Evolutionary conservation across 371 early-diverging fungal species (phyloP).

Genomic region (Mortierella sp.): DNA sequence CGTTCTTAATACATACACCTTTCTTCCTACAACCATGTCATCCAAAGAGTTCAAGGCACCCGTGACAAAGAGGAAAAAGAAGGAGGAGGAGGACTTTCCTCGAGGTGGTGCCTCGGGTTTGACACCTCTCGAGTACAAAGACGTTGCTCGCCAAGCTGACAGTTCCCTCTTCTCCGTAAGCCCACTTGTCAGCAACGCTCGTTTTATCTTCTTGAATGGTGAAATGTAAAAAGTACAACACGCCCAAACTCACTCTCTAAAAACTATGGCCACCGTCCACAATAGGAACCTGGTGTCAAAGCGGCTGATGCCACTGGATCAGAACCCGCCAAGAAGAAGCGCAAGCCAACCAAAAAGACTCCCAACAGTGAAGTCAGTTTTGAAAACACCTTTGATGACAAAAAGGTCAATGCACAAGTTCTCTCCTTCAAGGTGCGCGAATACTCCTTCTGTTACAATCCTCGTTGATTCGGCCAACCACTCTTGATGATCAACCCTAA

Average conservation of each 20-base stretch:
- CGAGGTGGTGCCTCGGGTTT: slow-evolving; percentile 84
- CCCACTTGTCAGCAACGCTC: too few species aligned
- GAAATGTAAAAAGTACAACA: too few species aligned
- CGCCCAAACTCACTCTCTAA: too few species aligned
- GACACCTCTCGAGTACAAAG: slow-evolving; percentile 86
- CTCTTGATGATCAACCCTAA: neutral
- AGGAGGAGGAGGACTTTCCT: slow-evolving; percentile 70
- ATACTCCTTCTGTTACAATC: neutral
- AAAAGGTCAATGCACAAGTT: slow-evolving; percentile 60
- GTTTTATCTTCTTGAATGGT: too few species aligned
- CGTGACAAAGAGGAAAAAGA: slow-evolving; percentile 48
- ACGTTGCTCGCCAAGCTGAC: slow-evolving; percentile 79
- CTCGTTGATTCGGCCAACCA: neutral
- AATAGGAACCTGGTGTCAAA: slow-evolving; percentile 36
- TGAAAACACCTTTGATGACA: slow-evolving; percentile 53
- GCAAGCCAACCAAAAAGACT: slow-evolving; percentile 50
- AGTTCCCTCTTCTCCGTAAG: slow-evolving; percentile 54
- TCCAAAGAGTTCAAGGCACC: slow-evolving; percentile 53
- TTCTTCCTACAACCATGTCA: slow-evolving; percentile 20
- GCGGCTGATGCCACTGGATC: slow-evolving; percentile 16
- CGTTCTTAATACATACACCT: neutral
- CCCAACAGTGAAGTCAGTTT: slow-evolving; percentile 44
- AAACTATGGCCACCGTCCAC: too few species aligned
- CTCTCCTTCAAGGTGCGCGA: slow-evolving; percentile 68
- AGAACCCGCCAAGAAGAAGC: slow-evolving; percentile 68